A percentile compares a stretch with the other conserved stretches of the same genome.
These are phyloP conservation scores for Plasmopara muralis DNA, from an alignment of 352 stramenopile genomes.

Conservation along the genomic window DNA sequence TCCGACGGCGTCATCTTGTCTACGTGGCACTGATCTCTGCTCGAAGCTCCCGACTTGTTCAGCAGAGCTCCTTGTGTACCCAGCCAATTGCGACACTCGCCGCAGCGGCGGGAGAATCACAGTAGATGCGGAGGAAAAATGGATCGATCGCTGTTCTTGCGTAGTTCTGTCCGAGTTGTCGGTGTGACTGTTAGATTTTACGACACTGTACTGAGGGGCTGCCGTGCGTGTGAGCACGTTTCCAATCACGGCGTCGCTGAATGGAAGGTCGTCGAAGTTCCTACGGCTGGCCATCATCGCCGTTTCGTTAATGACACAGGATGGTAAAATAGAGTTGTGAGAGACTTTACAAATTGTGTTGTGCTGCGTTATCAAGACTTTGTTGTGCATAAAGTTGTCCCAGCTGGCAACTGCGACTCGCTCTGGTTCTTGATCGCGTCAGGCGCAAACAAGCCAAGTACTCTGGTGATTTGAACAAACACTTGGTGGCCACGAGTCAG, in stretches of 20 bases:
- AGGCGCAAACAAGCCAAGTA: constrained; percentile 25
- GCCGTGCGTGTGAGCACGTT: constrained; percentile 17
- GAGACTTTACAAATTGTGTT: background rate
- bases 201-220: constrained; percentile 2
- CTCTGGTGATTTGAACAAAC: constrained; percentile 23
- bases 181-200: constrained; percentile 3
- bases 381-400: constrained; percentile 18
- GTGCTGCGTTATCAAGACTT: constrained; percentile 25
- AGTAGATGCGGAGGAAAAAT: constrained; percentile 3
- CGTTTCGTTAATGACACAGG: constrained; percentile 8
- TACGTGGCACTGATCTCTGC: constrained; percentile 4
- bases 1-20: constrained; percentile 4
- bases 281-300: constrained; percentile 22
- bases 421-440: constrained; percentile 24
- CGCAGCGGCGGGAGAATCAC: constrained; percentile 13
- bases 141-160: constrained; percentile 6
- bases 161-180: background rate
- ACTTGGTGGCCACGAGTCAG: constrained; percentile 9
- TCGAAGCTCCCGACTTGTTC: constrained; percentile 9
- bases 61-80: constrained; percentile 6
- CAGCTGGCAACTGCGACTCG: constrained; percentile 18
- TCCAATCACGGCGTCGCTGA: constrained; percentile 29
- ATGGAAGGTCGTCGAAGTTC: constrained; percentile 14
- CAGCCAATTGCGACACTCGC: constrained; percentile 13
- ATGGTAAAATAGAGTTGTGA: constrained; percentile 17